A percentile compares a stretch with the other conserved stretches of the same genome.
Evolutionary conservation across 495 filamentous ascomycete genomes (phyloP).

Genomic region (Cercophora newfieldiana): DNA sequence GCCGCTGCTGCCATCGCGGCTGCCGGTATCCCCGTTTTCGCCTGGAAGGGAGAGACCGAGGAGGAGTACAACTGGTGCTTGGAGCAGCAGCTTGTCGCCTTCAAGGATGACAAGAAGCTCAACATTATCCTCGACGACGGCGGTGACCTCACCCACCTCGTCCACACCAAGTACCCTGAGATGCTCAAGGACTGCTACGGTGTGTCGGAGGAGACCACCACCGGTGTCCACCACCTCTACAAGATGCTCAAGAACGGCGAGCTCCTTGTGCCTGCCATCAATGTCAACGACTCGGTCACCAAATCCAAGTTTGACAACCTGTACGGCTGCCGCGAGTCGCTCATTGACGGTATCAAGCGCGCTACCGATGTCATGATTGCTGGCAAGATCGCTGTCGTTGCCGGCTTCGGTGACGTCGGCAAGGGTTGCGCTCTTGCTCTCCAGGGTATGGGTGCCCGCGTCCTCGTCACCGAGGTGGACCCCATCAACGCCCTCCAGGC

Average conservation of each 20-base stretch:
- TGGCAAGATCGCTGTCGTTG: conserved; percentile 95
- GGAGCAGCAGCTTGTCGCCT: conserved; percentile 94
- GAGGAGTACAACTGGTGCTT: conserved; percentile 99
- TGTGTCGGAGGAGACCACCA: conserved; percentile 99
- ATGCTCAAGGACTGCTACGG: conserved; percentile 97
- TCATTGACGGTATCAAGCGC: conserved; percentile 99
- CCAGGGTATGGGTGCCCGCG: conserved; percentile 93
- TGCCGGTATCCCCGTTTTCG: conserved; percentile 91
- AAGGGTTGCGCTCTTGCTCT: conserved; percentile 98
- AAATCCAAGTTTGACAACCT: conserved; percentile 99
- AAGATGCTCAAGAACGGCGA: conserved; percentile 90
- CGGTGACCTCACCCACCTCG: conserved; percentile 93
- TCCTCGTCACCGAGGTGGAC: conserved; percentile 95
- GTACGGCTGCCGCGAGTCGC: conserved; percentile 98
- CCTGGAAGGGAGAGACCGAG: conserved; percentile 99
- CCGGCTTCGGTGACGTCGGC: conserved; percentile 98
- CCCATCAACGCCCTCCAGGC: conserved; percentile 99
- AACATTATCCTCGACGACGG: conserved; percentile 99
- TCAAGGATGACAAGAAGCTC: conserved; percentile 94
- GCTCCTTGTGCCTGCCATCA: conserved; percentile 94
- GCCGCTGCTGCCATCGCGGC: conserved; percentile 96
- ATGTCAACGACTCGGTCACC: conserved; percentile 98
- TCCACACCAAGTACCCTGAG: conserved; percentile 97
- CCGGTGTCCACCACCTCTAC: conserved; percentile 99
- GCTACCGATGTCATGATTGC: conserved; percentile 99